Evolutionary conservation across 2,329 filamentous ascomycete species (phyloP).

Genomic region (Fusarium xyrophilum): DNA sequence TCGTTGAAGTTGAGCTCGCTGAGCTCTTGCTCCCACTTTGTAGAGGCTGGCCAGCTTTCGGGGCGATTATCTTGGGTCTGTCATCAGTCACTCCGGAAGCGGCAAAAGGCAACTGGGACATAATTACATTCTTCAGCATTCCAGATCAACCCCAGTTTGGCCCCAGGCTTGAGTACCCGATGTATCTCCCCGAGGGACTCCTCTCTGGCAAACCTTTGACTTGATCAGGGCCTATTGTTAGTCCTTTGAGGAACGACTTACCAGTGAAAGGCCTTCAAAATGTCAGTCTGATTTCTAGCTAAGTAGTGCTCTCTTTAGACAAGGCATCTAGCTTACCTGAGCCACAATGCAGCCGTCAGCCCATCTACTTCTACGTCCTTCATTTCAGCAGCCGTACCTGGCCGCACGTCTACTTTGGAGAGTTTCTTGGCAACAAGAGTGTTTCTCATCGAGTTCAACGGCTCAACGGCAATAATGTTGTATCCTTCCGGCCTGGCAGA

Average conservation of each 20-base stretch:
- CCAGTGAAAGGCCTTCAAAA: slow-evolving; percentile 62
- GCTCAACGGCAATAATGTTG: slow-evolving; percentile 68
- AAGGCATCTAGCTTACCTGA: slow-evolving; percentile 60
- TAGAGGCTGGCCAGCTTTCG: slow-evolving; percentile 59
- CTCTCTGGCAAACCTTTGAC: slow-evolving; percentile 69
- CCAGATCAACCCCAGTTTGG: slow-evolving; percentile 73
- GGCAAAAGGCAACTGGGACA: neutral
- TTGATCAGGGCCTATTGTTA: neutral
- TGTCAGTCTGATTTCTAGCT: slow-evolving; percentile 4
- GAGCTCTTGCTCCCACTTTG: slow-evolving; percentile 67
- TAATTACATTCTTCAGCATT: slow-evolving; percentile 73
- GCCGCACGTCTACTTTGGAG: slow-evolving; percentile 58
- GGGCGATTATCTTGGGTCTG: slow-evolving; percentile 67
- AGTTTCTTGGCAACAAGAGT: slow-evolving; percentile 66
- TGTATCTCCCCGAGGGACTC: slow-evolving; percentile 70
- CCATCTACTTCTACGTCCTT: slow-evolving; percentile 60
- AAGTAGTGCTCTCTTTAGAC: neutral
- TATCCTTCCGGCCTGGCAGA: slow-evolving; percentile 65
- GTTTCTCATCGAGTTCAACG: slow-evolving; percentile 68
- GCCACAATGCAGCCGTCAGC: slow-evolving; percentile 71
- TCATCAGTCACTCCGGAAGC: neutral
- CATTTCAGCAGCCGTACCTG: slow-evolving; percentile 66
- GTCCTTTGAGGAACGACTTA: slow-evolving; percentile 42
- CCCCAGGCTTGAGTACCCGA: slow-evolving; percentile 66
- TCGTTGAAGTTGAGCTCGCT: slow-evolving; percentile 64